Evolutionary conservation across 2,329 filamentous ascomycete genomes (phyloP), one percentile per base, ranked within the genome.

Genomic region (Escovopsis sp.): DNA sequence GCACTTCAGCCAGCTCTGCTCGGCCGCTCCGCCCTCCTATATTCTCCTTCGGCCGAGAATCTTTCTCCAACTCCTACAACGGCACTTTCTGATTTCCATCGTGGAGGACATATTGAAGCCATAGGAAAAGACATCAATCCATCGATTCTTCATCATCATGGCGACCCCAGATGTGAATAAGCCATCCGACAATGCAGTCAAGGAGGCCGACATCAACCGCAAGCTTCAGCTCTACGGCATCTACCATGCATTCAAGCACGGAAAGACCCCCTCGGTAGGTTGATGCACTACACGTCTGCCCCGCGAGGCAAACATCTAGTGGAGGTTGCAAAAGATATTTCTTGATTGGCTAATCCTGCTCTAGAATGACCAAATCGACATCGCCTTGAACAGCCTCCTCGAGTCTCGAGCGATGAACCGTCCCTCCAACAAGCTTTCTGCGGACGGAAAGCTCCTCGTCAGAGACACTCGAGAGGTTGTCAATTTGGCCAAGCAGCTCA

Each of bases 201-300:
- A 88, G 73, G 85, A 94, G 68, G 74, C 73, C 51, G 80, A 94
- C 60, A 81, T 96, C 65, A 91, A 91, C 65, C 77, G 80, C 60
- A 98, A 98, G 70, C 79, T 98, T 41, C 88, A 95, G 65, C 66
- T 96, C 33, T 98, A 93, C 57, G 91, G 89, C 56, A 95, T 96
- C 62, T 75, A 80, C 64, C 65, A 61, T 70, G 89, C 87, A 41
- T 95, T 96, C 62, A 72, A 83, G 58, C 75, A 79, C 53, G 88
- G 88, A 68, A 96, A 95, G 63, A 80, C 88, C 38, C 89, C 89
- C 48, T 94, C 88, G 55, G 78, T 88, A 75, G 59, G 79, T 68
- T 40, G 1, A 10, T 5, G 26, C 6, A 3, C 32, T 5, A 32
- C 6, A 3, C 32, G n/a, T 7, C 4, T n/a, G 9, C 18, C 26